phyloP scores from a whole-genome alignment of 306 rosid species.

The Lithocarpus polystachyus region DNA sequence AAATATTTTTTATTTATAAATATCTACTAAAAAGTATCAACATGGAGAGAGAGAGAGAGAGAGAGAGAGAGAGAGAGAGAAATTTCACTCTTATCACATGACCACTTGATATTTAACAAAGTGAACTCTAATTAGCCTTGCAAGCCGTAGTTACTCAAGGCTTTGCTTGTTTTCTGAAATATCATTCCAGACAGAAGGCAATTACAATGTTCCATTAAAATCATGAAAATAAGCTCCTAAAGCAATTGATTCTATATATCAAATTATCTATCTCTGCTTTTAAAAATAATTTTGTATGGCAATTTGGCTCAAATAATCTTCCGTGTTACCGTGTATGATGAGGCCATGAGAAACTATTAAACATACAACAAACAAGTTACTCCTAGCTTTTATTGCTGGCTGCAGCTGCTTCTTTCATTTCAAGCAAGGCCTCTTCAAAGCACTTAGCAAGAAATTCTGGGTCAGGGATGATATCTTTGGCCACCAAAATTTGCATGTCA shows the following conservation, averaged over 20 bases:
- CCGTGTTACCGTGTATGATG: background rate
- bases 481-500: constrained; percentile 89
- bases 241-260: background rate
- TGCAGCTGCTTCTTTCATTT: constrained; percentile 58
- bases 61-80: no score
- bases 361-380: background rate
- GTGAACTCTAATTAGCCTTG: background rate
- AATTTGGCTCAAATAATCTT: background rate
- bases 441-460: constrained; percentile 77
- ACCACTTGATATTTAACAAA: background rate
- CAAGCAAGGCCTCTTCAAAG: constrained; percentile 80
- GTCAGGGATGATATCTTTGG: constrained; percentile 86
- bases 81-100: background rate
- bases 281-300: background rate
- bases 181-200: background rate
- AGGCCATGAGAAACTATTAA: background rate
- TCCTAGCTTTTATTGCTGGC: constrained; percentile 1
- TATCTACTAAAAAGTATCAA: no score
- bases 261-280: no score
- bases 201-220: background rate
- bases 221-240: background rate
- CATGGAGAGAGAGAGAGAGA: no score
- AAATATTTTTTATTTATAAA: no score
- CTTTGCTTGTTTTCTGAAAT: background rate
- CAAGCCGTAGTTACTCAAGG: background rate